A percentile compares a stretch with the other conserved stretches of the same genome.
Conservation (phyloP, 495 filamentous ascomycete species). For the Aspergillus haitiensis region DNA sequence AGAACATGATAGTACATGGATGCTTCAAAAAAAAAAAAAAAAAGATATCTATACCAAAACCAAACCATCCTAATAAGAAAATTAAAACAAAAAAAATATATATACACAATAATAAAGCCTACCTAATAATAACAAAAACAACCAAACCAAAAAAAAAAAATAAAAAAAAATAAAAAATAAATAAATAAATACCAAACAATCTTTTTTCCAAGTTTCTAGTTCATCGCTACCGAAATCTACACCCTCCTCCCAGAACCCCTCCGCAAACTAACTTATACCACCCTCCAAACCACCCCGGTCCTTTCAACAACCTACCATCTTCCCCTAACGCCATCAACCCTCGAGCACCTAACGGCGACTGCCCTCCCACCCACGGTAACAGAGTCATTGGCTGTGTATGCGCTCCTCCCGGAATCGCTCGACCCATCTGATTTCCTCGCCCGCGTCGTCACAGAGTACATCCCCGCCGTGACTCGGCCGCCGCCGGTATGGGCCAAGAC, state of each 20-base stretch:
- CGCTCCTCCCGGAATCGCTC: constrained; percentile 48
- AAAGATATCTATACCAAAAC: no score
- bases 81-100: no score
- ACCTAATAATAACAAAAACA: not conserved
- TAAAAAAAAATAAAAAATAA: no score
- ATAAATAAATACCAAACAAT: not conserved
- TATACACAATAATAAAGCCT: no score
- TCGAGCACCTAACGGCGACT: constrained; percentile 39
- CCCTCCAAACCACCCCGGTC: constrained; percentile 46
- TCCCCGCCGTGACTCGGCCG: constrained; percentile 51
- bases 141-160: not conserved
- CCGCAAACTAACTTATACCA: constrained; percentile 59
- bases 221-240: constrained; percentile 71
- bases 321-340: constrained; percentile 45
- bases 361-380: constrained; percentile 49
- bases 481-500: constrained; percentile 62
- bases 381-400: constrained; percentile 66
- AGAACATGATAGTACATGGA: no score
- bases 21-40: no score
- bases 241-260: constrained; percentile 58
- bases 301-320: constrained; percentile 53
- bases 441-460: constrained; percentile 60
- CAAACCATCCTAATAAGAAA: no score
- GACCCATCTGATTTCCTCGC: constrained; percentile 54
- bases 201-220: constrained; percentile 45